Conservation (phyloP, 2,329 filamentous ascomycete species). For the Fusarium pseudocircinatum region DNA sequence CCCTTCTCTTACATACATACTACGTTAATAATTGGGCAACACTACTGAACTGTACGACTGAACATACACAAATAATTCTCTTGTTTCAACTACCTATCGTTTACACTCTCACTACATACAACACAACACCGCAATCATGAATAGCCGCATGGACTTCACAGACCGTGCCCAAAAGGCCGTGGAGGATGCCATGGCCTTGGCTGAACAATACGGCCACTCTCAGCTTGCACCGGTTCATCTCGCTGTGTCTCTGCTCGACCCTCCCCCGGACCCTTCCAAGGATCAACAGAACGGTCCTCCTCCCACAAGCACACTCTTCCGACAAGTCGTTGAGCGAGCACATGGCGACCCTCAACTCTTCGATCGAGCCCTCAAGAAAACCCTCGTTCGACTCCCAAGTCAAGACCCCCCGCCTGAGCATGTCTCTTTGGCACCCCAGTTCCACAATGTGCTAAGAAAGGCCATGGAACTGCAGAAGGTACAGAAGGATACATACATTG, state of each 20-base stretch:
- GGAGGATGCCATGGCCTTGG: conserved; percentile 86
- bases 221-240: conserved; percentile 92
- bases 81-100: conserved; percentile 3
- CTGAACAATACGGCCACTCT: conserved; percentile 89
- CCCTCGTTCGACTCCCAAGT: conserved; percentile 87
- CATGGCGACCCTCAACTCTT: conserved; percentile 92
- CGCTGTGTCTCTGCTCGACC: conserved; percentile 82
- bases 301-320: conserved; percentile 79
- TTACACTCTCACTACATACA: conserved; percentile 8
- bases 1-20: conserved; percentile 10
- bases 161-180: conserved; percentile 91
- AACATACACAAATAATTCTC: conserved; percentile 7
- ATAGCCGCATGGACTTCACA: conserved; percentile 88
- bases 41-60: conserved; percentile 7
- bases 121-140: conserved; percentile 62
- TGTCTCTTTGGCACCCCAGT: conserved; percentile 82
- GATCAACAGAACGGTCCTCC: conserved; percentile 83
- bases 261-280: conserved; percentile 78
- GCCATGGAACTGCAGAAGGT: conserved; percentile 93
- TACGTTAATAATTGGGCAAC: conserved; percentile 14
- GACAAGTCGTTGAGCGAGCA: conserved; percentile 92
- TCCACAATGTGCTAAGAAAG: conserved; percentile 83
- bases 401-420: conserved; percentile 95
- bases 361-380: conserved; percentile 90
- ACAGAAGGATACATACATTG: conserved; percentile 96